Conservation (phyloP, 331 rosid genomes). For the Acacia concinna region DNA sequence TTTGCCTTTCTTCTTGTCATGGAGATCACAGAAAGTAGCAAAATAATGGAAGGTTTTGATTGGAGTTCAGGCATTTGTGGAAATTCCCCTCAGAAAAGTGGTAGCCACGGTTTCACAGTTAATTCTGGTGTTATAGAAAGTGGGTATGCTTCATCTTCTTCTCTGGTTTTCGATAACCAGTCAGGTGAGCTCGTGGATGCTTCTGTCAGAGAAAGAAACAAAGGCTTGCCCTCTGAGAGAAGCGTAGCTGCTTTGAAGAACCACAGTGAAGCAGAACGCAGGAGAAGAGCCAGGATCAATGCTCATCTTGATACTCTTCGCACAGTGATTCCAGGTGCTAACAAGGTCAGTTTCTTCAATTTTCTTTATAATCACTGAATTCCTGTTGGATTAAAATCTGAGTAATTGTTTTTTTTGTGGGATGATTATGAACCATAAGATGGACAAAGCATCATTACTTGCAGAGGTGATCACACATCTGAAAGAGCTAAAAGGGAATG, state of each 20-base stretch:
- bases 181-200: slow-evolving; percentile 63
- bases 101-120: not conserved
- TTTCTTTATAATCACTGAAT: not conserved
- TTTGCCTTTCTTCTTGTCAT: slow-evolving; percentile 3
- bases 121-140: not conserved
- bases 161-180: slow-evolving; percentile 43
- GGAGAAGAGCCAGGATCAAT: slow-evolving; percentile 74
- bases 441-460: slow-evolving; percentile 83
- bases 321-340: slow-evolving; percentile 58
- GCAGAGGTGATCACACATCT: slow-evolving; percentile 64
- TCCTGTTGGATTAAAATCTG: not conserved
- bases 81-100: not conserved
- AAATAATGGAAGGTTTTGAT: slow-evolving; percentile 49
- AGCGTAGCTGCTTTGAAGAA: slow-evolving; percentile 63
- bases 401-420: not conserved
- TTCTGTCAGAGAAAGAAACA: slow-evolving; percentile 40
- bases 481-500: slow-evolving; percentile 62
- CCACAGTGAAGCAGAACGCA: slow-evolving; percentile 72
- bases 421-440: slow-evolving; percentile 33
- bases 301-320: slow-evolving; percentile 69
- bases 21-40: slow-evolving; percentile 2
- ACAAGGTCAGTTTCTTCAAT: slow-evolving; percentile 38
- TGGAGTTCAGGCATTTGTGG: not conserved
- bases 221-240: slow-evolving; percentile 58
- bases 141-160: slow-evolving; percentile 48